Evolutionary conservation across 2,329 filamentous ascomycete genomes (phyloP).

Genomic region (Paecilomyces variotii): DNA sequence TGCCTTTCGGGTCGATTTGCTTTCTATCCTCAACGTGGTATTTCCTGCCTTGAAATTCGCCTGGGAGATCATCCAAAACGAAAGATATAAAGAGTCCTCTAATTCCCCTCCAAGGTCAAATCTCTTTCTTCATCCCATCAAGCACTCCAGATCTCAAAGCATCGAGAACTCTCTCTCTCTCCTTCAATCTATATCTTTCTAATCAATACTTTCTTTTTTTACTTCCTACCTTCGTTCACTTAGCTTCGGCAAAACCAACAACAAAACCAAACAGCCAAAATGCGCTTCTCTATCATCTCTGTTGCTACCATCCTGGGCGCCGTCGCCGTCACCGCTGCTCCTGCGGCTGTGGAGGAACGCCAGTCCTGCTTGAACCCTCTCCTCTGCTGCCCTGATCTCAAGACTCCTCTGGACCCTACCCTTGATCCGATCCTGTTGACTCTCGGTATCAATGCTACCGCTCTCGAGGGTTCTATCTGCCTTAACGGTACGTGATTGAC

Average conservation of each 20-base stretch:
- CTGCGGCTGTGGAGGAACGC: not conserved
- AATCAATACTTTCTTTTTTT: not conserved
- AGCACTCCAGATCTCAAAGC: not conserved
- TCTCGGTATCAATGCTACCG: not conserved
- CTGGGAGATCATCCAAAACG: not conserved
- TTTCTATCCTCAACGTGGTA: not conserved
- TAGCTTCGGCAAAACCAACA: not conserved
- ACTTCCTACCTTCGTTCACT: not conserved
- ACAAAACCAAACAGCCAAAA: not conserved
- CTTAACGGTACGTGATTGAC: not conserved
- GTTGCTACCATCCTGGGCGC: not conserved
- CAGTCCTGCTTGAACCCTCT: not conserved
- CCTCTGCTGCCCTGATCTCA: not conserved
- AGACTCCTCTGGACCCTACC: not conserved
- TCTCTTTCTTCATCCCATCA: not conserved
- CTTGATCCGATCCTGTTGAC: not conserved
- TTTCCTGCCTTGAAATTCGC: not conserved
- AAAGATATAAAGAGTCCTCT: not conserved
- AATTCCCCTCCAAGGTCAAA: not conserved
- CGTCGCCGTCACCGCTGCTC: not conserved
- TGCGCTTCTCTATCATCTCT: not conserved
- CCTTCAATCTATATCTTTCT: not conserved
- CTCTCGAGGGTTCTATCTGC: not conserved
- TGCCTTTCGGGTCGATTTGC: not conserved
- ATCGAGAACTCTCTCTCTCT: not conserved